These are phyloP conservation scores for Gentiana straminea DNA, from an alignment of 257 asterid species.

Conservation along the genomic window DNA sequence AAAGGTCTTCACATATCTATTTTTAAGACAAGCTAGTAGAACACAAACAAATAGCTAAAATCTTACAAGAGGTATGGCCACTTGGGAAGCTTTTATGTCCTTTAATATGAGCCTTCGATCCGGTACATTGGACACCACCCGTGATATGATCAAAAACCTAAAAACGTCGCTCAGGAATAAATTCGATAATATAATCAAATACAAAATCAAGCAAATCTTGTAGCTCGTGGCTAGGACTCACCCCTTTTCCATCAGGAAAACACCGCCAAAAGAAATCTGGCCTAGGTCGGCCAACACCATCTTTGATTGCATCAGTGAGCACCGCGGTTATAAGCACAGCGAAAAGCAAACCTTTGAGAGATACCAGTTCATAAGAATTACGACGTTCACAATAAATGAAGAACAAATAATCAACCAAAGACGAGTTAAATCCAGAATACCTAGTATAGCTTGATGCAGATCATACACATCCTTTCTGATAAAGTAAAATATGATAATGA, in stretches of 20 bases:
- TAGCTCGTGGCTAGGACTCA: slow-evolving; percentile 6
- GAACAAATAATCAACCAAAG: not conserved
- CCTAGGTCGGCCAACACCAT: slow-evolving; percentile 98
- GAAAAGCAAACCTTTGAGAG: slow-evolving; percentile 59
- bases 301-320: slow-evolving; percentile 87
- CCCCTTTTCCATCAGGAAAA: slow-evolving; percentile 89
- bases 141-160: slow-evolving; percentile 67
- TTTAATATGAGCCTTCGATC: slow-evolving; percentile 51
- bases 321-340: slow-evolving; percentile 77
- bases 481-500: slow-evolving; percentile 57
- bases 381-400: not conserved
- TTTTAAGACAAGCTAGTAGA: too few species aligned
- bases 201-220: not conserved
- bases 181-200: not conserved
- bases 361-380: slow-evolving; percentile 13
- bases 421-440: slow-evolving; percentile 28
- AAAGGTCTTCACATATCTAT: too few species aligned
- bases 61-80: slow-evolving; percentile 90
- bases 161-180: slow-evolving; percentile 16
- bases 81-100: slow-evolving; percentile 97
- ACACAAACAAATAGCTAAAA: too few species aligned
- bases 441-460: slow-evolving; percentile 76
- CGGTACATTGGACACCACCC: slow-evolving; percentile 73
- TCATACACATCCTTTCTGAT: slow-evolving; percentile 63
- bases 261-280: slow-evolving; percentile 99